Evolutionary conservation across 2,329 filamentous ascomycete genomes (phyloP).

Genomic region (Nemania sp.): DNA sequence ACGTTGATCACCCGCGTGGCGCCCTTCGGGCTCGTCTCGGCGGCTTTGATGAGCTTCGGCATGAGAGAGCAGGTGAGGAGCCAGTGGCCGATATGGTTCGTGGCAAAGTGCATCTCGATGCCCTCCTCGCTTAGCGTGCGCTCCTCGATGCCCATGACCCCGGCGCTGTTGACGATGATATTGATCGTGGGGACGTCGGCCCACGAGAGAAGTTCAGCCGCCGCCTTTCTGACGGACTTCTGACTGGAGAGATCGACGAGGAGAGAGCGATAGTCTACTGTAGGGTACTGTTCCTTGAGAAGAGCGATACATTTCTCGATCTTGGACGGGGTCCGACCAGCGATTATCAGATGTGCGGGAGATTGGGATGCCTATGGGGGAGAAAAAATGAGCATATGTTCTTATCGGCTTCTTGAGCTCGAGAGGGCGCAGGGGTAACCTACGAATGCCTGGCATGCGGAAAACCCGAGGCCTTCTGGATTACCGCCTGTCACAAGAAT

Average conservation of each 20-base stretch:
- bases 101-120: conserved; percentile 50
- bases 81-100: conserved; percentile 53
- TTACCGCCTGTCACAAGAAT: conserved; percentile 45
- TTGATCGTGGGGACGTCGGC: conserved; percentile 43
- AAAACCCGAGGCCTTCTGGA: conserved; percentile 41
- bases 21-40: conserved; percentile 31
- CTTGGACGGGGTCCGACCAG: conserved; percentile 42
- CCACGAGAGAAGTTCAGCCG: conserved; percentile 42
- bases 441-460: conserved; percentile 44
- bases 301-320: conserved; percentile 37
- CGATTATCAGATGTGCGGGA: conserved; percentile 43
- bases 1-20: conserved; percentile 48
- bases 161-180: conserved; percentile 53
- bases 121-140: conserved; percentile 46
- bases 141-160: conserved; percentile 45
- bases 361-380: conserved; percentile 37
- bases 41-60: conserved; percentile 46
- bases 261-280: conserved; percentile 40
- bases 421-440: conserved; percentile 7
- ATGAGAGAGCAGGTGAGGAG: conserved; percentile 52
- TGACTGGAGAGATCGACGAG: conserved; percentile 47
- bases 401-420: not conserved
- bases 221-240: conserved; percentile 44
- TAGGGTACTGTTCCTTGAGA: conserved; percentile 38
- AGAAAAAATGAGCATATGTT: not conserved